Evolutionary conservation across 306 rosid species (phyloP).

Genomic region (Cicer chorassanicum): DNA sequence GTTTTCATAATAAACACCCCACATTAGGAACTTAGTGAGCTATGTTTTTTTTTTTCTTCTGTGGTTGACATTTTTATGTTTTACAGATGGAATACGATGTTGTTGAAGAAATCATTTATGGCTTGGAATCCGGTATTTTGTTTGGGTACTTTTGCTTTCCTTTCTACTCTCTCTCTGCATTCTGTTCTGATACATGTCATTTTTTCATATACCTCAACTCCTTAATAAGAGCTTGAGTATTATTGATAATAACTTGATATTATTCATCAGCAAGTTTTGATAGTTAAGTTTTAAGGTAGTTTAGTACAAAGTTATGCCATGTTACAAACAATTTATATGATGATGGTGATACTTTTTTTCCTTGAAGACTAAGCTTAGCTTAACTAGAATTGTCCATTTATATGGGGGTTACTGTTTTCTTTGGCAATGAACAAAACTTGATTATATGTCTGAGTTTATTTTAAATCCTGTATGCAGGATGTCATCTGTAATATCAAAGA

Average conservation of each 20-base stretch:
- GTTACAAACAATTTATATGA: conserved; percentile 12
- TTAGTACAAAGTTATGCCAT: not conserved
- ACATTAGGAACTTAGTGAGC: conserved; percentile 27
- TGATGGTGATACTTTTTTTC: not conserved
- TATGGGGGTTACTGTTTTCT: conserved; percentile 12
- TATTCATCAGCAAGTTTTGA: conserved; percentile 7
- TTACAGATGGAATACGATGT: conserved; percentile 91
- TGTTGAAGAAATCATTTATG: conserved; percentile 90
- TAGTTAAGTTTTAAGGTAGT: not conserved
- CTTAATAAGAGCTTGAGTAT: not conserved
- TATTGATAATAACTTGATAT: not conserved
- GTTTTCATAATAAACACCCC: conserved; percentile 23
- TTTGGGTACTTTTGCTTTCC: conserved; percentile 72
- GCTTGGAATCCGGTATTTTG: conserved; percentile 96
- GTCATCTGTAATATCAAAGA: conserved; percentile 95
- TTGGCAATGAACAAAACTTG: conserved; percentile 14
- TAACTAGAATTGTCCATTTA: conserved; percentile 20
- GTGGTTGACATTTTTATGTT: conserved; percentile 46
- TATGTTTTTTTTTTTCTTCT: not conserved
- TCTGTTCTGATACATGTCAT: conserved; percentile 15
- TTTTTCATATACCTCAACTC: conserved; percentile 27
- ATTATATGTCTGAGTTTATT: conserved; percentile 17
- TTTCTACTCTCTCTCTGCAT: conserved; percentile 17
- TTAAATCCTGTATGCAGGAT: conserved; percentile 64
- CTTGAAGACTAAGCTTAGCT: conserved; percentile 19